Percentiles rank a stretch among this genome's conserved stretches.
phyloP scores from a whole-genome alignment of 441 rosid genomes.

The Dalechampia spathulata region DNA sequence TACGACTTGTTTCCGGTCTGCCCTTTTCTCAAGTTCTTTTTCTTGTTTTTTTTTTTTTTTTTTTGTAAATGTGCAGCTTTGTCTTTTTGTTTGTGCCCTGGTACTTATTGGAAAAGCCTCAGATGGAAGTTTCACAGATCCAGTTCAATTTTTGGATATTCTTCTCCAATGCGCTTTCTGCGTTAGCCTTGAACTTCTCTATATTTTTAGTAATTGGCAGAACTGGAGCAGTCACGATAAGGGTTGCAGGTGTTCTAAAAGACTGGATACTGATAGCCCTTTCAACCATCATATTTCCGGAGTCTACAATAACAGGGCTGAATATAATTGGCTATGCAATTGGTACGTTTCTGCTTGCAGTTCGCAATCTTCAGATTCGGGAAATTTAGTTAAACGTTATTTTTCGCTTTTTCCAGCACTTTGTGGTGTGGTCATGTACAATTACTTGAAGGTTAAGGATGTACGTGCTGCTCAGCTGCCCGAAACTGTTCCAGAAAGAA shows the following conservation, averaged over 20 bases:
- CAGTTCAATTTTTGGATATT: constrained; percentile 99
- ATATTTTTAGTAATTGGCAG: constrained; percentile 96
- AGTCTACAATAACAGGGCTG: constrained; percentile 88
- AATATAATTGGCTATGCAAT: constrained; percentile 95
- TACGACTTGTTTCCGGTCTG: background rate
- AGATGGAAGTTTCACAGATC: constrained; percentile 78
- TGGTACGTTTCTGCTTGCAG: constrained; percentile 41
- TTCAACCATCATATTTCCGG: constrained; percentile 96
- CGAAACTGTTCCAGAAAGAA: constrained; percentile 70
- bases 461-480: constrained; percentile 72
- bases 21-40: constrained; percentile 9
- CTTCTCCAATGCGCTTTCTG: constrained; percentile 95
- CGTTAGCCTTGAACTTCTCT: constrained; percentile 91
- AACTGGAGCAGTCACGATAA: constrained; percentile 95
- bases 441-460: constrained; percentile 87
- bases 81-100: constrained; percentile 92
- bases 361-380: background rate
- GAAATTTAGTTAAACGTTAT: background rate
- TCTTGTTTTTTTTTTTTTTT: background rate
- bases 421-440: constrained; percentile 97
- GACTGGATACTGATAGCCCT: constrained; percentile 99
- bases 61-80: constrained; percentile 52
- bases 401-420: constrained; percentile 46
- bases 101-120: constrained; percentile 88
- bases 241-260: constrained; percentile 98